Evolutionary conservation across 306 rosid genomes (phyloP), one percentile per base, ranked within the genome.

Genomic region (Gleditsia sinensis): DNA sequence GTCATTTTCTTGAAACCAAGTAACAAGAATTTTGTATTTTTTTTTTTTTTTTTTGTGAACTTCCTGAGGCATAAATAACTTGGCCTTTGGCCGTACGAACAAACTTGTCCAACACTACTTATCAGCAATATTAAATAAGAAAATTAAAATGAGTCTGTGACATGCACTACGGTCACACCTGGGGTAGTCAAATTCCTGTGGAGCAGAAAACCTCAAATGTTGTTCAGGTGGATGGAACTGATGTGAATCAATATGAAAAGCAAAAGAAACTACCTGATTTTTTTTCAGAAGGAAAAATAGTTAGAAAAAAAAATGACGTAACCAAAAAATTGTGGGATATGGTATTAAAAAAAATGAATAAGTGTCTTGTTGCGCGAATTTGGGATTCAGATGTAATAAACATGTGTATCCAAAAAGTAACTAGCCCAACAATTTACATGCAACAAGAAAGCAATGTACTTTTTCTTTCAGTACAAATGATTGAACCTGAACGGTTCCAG

Each of bases 381-480:
- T 3, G 14, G 13, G 46, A 40, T 12, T 43, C 2, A 43, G 17
- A 45, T 14, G 14, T 14, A 45, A 40, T 11, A 40, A 11, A 40
- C 45, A 43, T 7, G 43, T 37, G 34, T 42, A 65, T 34, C 1
- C 25, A n/a, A 36, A 55, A 16, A 40, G 43, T 37, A 72, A 27
- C 34, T 2, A 30, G 34, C 10, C 45, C n/a, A 11, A 60, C 11
- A 75, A 65, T 55, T 34, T 76, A 51, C 53, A 65, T 34, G 64
- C 63, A 70, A 57, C 67, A 62, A 48, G 58, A 82, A 33, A 56
- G 63, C 36, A 50, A 30, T 45, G 53, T 60, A 53, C 62, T 71
- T 25, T 79, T 79, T 79, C 68, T 79, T 58, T 70, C 63, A 42
- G 56, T 58, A 75, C 75, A 83, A 75, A 79, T 59, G 51, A 75